Percentiles rank a stretch among this genome's conserved stretches.
phyloP scores from a whole-genome alignment of 257 asterid genomes.

The Primulina eburnea region DNA sequence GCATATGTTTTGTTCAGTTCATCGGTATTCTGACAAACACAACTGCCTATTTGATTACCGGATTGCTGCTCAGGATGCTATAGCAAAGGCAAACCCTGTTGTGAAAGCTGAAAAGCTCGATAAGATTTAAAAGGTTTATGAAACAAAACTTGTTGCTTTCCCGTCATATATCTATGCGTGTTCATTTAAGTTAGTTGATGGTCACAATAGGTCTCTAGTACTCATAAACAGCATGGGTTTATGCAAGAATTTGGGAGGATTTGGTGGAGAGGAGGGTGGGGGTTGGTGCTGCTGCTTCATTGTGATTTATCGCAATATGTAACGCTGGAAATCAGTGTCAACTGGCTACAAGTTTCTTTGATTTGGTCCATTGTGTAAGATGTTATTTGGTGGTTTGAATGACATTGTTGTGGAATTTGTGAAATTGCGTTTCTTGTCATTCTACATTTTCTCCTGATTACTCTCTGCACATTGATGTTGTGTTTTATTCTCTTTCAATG shows the following conservation, averaged over 20 bases:
- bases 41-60: slow-evolving; percentile 55
- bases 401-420: slow-evolving; percentile 34
- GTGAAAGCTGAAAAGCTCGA: slow-evolving; percentile 57
- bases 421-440: slow-evolving; percentile 18
- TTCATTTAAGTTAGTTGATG: slow-evolving; percentile 22
- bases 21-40: slow-evolving; percentile 61
- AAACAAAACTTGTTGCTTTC: slow-evolving; percentile 17
- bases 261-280: neutral
- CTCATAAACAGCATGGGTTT: neutral
- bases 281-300: neutral
- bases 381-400: slow-evolving; percentile 43
- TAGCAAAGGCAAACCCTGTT: slow-evolving; percentile 56
- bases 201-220: neutral
- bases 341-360: neutral
- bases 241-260: neutral
- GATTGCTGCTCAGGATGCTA: slow-evolving; percentile 49
- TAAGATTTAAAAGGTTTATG: slow-evolving; percentile 37
- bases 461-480: neutral
- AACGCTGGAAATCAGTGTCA: neutral
- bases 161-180: slow-evolving; percentile 18
- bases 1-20: slow-evolving; percentile 48
- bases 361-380: too few relatives aligned
- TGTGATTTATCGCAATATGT: slow-evolving; percentile 38
- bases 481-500: too few relatives aligned
- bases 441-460: neutral